Base-by-base conservation (phyloP, 2,329 filamentous ascomycete species). In the Phoma sp. region DNA sequence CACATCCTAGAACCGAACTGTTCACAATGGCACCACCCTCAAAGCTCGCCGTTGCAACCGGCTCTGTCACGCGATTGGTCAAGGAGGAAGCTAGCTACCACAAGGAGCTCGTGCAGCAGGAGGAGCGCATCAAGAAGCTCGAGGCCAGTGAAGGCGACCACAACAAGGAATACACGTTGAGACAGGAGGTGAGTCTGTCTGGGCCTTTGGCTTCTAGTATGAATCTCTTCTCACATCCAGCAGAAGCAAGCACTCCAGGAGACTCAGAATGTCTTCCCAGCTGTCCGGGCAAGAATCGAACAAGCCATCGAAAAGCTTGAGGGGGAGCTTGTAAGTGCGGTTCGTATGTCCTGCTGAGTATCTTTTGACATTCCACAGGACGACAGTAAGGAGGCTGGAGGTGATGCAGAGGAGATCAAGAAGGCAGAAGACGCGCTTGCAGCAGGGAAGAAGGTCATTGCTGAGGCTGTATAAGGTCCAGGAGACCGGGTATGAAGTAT, bases 71-170 rank as follows among this genome's bases (percentile, higher is more conserved):
- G 66, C 91, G 95, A 55, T 85, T 98, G 42, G 85, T 96, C 62
- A 97, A 96, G 77, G 95, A 99, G 76, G 91, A 97, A 75, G 81
- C 84, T 35, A 93, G 88, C 67, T 98, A 99, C 79, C 89, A 93
- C 80, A 89, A 89, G 71, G 95, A 99, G 75, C 83, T 93, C 18
- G 80, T 83, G 60, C 81, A 88, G 61, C 93, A 98, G 73, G 82
- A 90, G 65, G 82, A 83, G 57, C 85, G 89, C 52, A 83, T 96
- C 60, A 78, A 83, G 73, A 85, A 86, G 72, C 82, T 96, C 39
- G 86, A 89, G 64, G 73, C 76, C 3, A 78, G 75, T 13, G 80
- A 83, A 47, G 82, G 84, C 7, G 89, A 89, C 57, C 86, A 87
- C 64, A 96, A 97, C 75, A 86, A 84, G 44, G 86, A 89, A 62